phyloP scores from a whole-genome alignment of 169 alveolate species.

The Plasmodium relictum region DNA sequence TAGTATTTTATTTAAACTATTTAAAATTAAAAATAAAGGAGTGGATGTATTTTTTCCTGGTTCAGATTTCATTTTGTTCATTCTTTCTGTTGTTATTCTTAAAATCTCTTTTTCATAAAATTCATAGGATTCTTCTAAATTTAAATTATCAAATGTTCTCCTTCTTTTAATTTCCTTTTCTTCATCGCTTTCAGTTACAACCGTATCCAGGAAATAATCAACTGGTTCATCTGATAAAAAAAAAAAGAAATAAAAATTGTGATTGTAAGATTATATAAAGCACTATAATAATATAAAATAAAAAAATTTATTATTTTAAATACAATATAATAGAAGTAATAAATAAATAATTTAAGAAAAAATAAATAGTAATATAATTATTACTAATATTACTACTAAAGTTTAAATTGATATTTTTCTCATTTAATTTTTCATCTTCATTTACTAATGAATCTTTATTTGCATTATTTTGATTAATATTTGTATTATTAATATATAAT shows the following conservation, averaged over 20 bases:
- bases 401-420: slow-evolving; percentile 22
- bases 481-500: slow-evolving; percentile 30
- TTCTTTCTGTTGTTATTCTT: slow-evolving; percentile 46
- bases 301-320: no score
- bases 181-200: slow-evolving; percentile 44
- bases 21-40: slow-evolving; percentile 56
- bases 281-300: no score
- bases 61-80: slow-evolving; percentile 68
- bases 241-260: not conserved
- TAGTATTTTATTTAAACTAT: slow-evolving; percentile 40
- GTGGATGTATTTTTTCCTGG: slow-evolving; percentile 72
- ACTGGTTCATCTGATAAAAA: slow-evolving; percentile 48
- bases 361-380: not conserved
- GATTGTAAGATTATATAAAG: not conserved
- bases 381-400: slow-evolving; percentile 34
- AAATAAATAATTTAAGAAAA: no score
- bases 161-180: slow-evolving; percentile 50
- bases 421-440: slow-evolving; percentile 9
- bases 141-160: slow-evolving; percentile 45
- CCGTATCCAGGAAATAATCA: slow-evolving; percentile 59
- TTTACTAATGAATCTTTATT: slow-evolving; percentile 22
- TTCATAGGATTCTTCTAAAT: slow-evolving; percentile 63
- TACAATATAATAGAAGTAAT: no score
- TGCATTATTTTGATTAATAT: slow-evolving; percentile 1
- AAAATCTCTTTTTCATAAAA: slow-evolving; percentile 59